Evolutionary conservation across 2,329 filamentous ascomycete species (phyloP).

Genomic region (Ascochyta pisi): DNA sequence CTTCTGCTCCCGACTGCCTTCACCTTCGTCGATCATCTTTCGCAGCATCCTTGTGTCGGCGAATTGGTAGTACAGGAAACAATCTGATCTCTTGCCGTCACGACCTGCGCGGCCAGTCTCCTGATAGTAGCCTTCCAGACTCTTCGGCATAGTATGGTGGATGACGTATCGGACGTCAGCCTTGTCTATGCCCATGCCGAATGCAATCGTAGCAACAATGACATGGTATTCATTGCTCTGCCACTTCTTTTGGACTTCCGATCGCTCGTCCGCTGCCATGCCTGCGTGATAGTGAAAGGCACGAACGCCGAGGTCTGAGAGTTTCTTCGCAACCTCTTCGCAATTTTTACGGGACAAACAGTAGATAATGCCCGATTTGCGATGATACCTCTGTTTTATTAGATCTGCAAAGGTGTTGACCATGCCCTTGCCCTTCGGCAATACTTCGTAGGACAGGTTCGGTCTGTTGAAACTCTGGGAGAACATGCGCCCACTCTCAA

Average conservation of each 20-base stretch:
- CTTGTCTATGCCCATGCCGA: slow-evolving; percentile 99
- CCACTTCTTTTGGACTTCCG: slow-evolving; percentile 78
- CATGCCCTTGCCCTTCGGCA: slow-evolving; percentile 69
- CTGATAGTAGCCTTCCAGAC: slow-evolving; percentile 96
- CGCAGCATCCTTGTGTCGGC: slow-evolving; percentile 75
- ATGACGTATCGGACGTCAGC: slow-evolving; percentile 95
- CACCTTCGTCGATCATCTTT: slow-evolving; percentile 82
- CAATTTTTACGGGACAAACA: slow-evolving; percentile 85
- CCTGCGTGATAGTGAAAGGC: slow-evolving; percentile 88
- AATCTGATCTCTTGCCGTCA: slow-evolving; percentile 85
- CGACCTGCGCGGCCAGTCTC: slow-evolving; percentile 94
- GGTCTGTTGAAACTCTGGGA: slow-evolving; percentile 96
- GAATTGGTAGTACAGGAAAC: slow-evolving; percentile 88
- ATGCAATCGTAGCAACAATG: slow-evolving; percentile 97
- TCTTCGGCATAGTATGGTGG: slow-evolving; percentile 91
- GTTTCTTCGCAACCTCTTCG: slow-evolving; percentile 76
- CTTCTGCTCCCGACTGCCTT: slow-evolving; percentile 79
- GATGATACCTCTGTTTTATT: slow-evolving; percentile 73
- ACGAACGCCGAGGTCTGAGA: slow-evolving; percentile 70
- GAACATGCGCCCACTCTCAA: slow-evolving; percentile 78
- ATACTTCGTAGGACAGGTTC: slow-evolving; percentile 89
- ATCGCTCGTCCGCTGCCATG: slow-evolving; percentile 72
- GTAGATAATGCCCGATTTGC: slow-evolving; percentile 89
- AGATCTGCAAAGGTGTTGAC: slow-evolving; percentile 65
- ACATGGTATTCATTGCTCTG: slow-evolving; percentile 81